These are phyloP conservation scores for Diaporthe humulicola DNA, from an alignment of 2,329 filamentous ascomycete species.

Conservation along the genomic window DNA sequence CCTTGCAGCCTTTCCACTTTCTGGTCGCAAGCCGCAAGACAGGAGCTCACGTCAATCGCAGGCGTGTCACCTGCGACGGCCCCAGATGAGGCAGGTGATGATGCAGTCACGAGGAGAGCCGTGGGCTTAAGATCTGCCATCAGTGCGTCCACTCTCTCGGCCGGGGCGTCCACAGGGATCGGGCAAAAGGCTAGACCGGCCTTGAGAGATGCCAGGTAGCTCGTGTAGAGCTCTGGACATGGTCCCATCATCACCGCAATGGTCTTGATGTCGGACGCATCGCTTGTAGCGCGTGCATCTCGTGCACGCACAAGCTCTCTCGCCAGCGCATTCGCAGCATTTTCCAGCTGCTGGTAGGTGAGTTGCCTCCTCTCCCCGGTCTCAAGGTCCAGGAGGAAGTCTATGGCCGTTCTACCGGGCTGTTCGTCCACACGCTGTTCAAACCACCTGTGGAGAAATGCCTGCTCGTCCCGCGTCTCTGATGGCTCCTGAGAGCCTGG, in stretches of 20 bases:
- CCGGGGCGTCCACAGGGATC: conserved; percentile 52
- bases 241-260: conserved; percentile 43
- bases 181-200: conserved; percentile 53
- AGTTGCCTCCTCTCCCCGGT: conserved; percentile 13
- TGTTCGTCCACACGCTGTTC: conserved; percentile 26
- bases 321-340: conserved; percentile 26
- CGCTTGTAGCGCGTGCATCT: conserved; percentile 8
- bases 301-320: conserved; percentile 17
- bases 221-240: conserved; percentile 52
- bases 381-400: conserved; percentile 29
- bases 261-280: conserved; percentile 11
- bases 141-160: conserved; percentile 46
- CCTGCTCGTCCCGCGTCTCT: neutral
- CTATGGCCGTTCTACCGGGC: conserved; percentile 22
- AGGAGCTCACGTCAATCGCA: neutral
- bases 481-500: neutral
- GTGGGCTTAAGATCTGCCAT: conserved; percentile 47
- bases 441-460: conserved; percentile 27
- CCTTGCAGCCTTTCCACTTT: conserved; percentile 29
- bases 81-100: neutral
- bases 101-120: conserved; percentile 43
- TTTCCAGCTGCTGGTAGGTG: conserved; percentile 31
- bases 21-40: conserved; percentile 3
- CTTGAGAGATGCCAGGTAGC: conserved; percentile 53
- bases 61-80: conserved; percentile 30